Base-by-base conservation (phyloP, 257 asterid genomes). In the Thymus mandschuricus region DNA sequence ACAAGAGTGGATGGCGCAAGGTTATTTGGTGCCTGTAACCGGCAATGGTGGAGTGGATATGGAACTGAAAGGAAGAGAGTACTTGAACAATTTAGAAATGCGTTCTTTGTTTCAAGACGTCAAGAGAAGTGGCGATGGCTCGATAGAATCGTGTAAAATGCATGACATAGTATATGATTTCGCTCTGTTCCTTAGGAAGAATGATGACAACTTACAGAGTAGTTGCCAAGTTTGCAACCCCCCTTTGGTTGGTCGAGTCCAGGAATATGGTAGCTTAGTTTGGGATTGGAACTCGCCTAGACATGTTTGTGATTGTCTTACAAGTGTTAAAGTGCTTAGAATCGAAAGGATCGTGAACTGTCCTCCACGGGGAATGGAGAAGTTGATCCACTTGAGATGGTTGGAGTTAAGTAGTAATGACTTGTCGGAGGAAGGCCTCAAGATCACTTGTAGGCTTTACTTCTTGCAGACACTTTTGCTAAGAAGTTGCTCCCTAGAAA, bases 341-440 rank as follows among this genome's bases (percentile, higher is more conserved):
- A 12, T 34, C 6, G 0, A 5, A 21, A 21, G 21, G 21, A 21
- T 21, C 21, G 21, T 21, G 21, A 21, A 21, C 21, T 21, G 58
- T 51, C 9, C 70, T 27, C 80, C 78, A 30, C 59, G 13, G 13
- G 68, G 68, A n/a, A 43, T 73, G 8, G 57, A 68, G 27, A 76
- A 48, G 10, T 58, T 80, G 58, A 21, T 21, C 21, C 21, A 21
- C 21, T 21, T 21, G 21, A 21, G 21, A 21, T 21, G 21, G 21
- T 21, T 21, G 21, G 21, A 21, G 21, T 21, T 21, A 21, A 21
- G 21, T 21, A 21, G 21, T 21, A 21, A 21, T 21, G 21, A 21
- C 21, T 21, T 21, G 21, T 21, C 21, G 21, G 21, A 21, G 21
- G 21, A 21, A 21, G 21, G 21, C 21, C 21, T 21, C 21, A 21